Evolutionary conservation across 176 grass and related monocot genomes (phyloP).

Genomic region (Carex kokanica): DNA sequence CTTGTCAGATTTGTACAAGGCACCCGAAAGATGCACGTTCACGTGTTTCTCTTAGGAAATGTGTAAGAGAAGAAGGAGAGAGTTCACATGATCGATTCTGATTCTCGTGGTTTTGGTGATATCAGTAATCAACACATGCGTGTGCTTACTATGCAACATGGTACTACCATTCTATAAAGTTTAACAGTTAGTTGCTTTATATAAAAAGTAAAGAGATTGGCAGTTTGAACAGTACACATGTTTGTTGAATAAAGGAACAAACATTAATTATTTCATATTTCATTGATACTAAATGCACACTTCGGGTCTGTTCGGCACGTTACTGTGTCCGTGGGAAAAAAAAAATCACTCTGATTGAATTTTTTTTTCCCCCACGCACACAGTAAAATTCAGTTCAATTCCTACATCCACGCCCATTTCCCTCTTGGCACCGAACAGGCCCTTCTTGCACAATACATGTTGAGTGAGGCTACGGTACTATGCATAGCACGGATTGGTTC

Average conservation of each 20-base stretch:
- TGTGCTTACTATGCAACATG: background rate
- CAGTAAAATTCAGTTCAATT: no score
- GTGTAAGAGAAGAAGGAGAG: background rate
- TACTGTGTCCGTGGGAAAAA: no score
- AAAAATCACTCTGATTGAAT: no score
- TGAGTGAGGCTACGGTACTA: no score
- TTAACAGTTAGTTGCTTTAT: background rate
- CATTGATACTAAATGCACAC: background rate
- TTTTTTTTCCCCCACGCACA: no score
- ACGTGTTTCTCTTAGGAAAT: background rate
- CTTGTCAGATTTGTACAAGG: background rate
- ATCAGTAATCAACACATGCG: background rate
- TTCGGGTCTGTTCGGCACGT: no score
- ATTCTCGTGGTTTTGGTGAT: background rate
- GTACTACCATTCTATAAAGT: background rate
- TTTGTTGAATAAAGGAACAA: background rate
- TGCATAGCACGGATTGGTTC: no score
- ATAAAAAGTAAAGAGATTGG: background rate
- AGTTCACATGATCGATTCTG: background rate
- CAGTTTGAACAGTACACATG: background rate
- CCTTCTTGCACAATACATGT: no score
- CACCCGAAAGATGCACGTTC: background rate
- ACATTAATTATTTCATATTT: background rate
- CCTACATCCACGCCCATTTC: no score
- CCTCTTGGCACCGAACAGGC: no score